phyloP scores from a whole-genome alignment of 768 basidiomycete genomes.

The Rhodotorula taiwanensis region DNA sequence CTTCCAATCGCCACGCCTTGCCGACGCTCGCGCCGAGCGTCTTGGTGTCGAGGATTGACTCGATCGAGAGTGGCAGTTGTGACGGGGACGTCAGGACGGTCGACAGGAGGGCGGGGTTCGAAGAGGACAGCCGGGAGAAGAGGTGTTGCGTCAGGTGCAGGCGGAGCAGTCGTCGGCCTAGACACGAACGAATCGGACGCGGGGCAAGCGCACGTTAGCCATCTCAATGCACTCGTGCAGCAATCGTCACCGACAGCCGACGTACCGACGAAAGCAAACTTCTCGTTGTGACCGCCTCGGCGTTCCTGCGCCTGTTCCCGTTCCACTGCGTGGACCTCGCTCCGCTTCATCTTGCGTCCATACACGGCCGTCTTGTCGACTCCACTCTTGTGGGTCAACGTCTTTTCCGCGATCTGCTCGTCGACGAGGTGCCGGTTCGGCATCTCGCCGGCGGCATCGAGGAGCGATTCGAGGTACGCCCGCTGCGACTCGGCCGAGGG shows the following conservation, averaged over 20 bases:
- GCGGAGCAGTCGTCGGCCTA: constrained; percentile 30
- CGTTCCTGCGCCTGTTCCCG: constrained; percentile 3
- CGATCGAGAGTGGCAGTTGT: constrained; percentile 9
- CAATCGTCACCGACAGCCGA: neutral
- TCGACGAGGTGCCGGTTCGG: constrained; percentile 14
- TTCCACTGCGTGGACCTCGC: neutral
- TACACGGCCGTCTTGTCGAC: constrained; percentile 16
- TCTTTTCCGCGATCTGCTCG: constrained; percentile 1
- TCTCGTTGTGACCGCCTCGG: constrained; percentile 26
- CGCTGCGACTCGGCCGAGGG: constrained; percentile 7
- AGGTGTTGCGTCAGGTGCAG: constrained; percentile 27
- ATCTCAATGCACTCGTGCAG: too few relatives aligned
- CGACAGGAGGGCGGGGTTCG: constrained; percentile 20
- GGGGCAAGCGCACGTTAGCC: neutral
- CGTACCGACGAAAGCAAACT: constrained; percentile 31
- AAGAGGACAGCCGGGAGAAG: constrained; percentile 9
- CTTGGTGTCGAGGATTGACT: constrained; percentile 24
- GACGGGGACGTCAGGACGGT: neutral
- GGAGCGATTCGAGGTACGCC: constrained; percentile 10
- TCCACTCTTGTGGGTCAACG: constrained; percentile 33
- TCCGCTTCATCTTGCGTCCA: neutral
- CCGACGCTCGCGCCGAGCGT: constrained; percentile 29
- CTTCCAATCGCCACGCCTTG: constrained; percentile 19
- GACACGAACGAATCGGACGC: too few relatives aligned
- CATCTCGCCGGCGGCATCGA: constrained; percentile 1